Evolutionary conservation across 179 eudicot species (phyloP).

Genomic region (Nepenthes alata): DNA sequence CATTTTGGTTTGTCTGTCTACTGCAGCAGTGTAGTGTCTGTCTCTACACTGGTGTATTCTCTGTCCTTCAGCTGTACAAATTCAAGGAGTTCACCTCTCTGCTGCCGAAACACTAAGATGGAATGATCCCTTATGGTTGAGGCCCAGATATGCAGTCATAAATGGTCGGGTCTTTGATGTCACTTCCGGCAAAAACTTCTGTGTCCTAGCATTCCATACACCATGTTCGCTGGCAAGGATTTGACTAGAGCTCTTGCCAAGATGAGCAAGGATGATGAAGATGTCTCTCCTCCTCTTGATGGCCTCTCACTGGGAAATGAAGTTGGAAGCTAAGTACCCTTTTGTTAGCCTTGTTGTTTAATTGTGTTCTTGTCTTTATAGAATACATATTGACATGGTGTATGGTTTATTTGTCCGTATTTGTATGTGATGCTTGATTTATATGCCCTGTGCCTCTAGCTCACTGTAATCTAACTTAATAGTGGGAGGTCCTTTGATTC

Average conservation of each 20-base stretch:
- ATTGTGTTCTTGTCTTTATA: not conserved
- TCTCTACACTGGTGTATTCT: no score
- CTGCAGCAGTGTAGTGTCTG: no score
- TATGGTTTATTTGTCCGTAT: no score
- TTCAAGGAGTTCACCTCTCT: slow-evolving; percentile 51
- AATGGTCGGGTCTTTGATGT: slow-evolving; percentile 71
- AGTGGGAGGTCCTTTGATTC: no score
- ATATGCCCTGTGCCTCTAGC: no score
- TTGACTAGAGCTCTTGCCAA: slow-evolving; percentile 86
- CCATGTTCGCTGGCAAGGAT: slow-evolving; percentile 83
- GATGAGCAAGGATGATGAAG: slow-evolving; percentile 77
- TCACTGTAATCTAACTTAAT: no score
- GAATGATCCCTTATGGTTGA: slow-evolving; percentile 42
- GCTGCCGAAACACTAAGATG: slow-evolving; percentile 54
- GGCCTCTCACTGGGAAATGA: slow-evolving; percentile 88
- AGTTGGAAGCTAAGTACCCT: slow-evolving; percentile 88
- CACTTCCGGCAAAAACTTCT: slow-evolving; percentile 51
- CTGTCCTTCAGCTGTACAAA: no score
- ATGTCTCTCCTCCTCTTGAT: slow-evolving; percentile 38
- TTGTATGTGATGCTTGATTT: no score
- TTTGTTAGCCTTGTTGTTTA: slow-evolving; percentile 53
- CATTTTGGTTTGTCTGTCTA: no score
- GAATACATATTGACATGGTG: no score
- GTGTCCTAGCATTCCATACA: slow-evolving; percentile 76
- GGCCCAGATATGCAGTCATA: slow-evolving; percentile 65